Base-by-base conservation (phyloP, 805 yeast genomes). In the Torulaspora franciscae region DNA sequence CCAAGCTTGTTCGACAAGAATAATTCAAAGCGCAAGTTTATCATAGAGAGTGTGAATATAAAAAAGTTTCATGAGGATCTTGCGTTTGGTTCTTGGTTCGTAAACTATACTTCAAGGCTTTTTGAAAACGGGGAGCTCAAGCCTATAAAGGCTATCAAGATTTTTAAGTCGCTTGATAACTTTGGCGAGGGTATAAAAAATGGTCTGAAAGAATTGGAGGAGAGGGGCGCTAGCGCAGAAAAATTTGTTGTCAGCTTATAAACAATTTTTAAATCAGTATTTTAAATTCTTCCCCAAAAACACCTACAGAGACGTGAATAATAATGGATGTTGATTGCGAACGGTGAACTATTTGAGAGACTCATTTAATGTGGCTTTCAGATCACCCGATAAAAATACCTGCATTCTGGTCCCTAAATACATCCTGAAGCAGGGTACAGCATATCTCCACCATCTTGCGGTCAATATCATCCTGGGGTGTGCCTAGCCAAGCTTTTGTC, bases 1-100 rank as follows among this genome's bases (percentile, higher is more conserved):
- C 51, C 40, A 43, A 59, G 41, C 32, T 15, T 25, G 11, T 25
- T 44, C 6, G 22, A 24, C 6, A 26, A 30, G 8, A 51, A 19
- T 37, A 51, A 19, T 37, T 55, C 35, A 2, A 52, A 59, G 6
- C 40, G 52, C 15, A 53, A 57, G 32, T 58, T 70, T 6, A 57
- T 55, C 1, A 45, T 66, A 1, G 64, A 61, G 33, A 61, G 61
- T 14, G 72, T 72, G 2, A 54, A 61, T 7, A 67, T 73, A 23
- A 73, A 73, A 47, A 57, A 56, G 40, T 73, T 73, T 48, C 77
- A 73, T 45, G 77, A 72, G 51, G 66, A 73, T 45, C 39, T 70
- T 10, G 52, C 51, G 4, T 69, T 61, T 51, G 76, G 76, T 13
- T 47, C 58, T 32, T 43, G 51, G 14, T 54, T 72, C 24, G 71